Percentiles rank a stretch among this genome's conserved stretches.
Conservation (phyloP, 768 basidiomycete species). For the Butyriboletus loyo region DNA sequence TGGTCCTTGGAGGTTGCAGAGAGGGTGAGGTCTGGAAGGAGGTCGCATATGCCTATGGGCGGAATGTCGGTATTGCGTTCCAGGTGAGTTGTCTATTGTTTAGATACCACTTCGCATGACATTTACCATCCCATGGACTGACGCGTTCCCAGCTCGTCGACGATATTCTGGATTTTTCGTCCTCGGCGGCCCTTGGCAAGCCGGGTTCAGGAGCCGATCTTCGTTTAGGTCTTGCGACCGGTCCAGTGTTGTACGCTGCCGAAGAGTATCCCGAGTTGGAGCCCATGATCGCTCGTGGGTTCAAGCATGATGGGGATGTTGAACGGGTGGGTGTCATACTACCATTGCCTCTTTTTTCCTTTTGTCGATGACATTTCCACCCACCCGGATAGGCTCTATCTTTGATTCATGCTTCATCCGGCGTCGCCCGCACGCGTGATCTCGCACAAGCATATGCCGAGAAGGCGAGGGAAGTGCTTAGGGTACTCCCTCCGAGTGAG, state of each 20-base stretch:
- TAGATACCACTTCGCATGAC: not conserved
- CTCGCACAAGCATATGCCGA: constrained; percentile 75
- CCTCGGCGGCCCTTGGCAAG: constrained; percentile 78
- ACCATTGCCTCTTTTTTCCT: not conserved
- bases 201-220: constrained; percentile 81
- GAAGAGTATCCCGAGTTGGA: constrained; percentile 78
- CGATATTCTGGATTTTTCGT: constrained; percentile 91
- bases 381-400: constrained; percentile 53
- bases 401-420: constrained; percentile 57
- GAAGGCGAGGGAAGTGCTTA: constrained; percentile 69
- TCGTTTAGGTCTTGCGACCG: constrained; percentile 80
- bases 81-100: constrained; percentile 55
- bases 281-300: constrained; percentile 76
- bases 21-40: constrained; percentile 86
- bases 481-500: constrained; percentile 74
- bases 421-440: constrained; percentile 71
- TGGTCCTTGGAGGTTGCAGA: constrained; percentile 78
- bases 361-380: not conserved
- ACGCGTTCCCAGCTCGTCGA: constrained; percentile 73
- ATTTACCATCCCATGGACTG: not conserved
- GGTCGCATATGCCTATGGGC: constrained; percentile 85
- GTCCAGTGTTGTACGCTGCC: constrained; percentile 81
- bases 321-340: constrained; percentile 54
- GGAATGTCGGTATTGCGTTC: constrained; percentile 92
- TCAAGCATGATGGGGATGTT: constrained; percentile 73